Percentiles rank a stretch among this genome's conserved stretches.
Evolutionary conservation across 768 basidiomycete species (phyloP).

Genomic region (Galerina sulciceps): DNA sequence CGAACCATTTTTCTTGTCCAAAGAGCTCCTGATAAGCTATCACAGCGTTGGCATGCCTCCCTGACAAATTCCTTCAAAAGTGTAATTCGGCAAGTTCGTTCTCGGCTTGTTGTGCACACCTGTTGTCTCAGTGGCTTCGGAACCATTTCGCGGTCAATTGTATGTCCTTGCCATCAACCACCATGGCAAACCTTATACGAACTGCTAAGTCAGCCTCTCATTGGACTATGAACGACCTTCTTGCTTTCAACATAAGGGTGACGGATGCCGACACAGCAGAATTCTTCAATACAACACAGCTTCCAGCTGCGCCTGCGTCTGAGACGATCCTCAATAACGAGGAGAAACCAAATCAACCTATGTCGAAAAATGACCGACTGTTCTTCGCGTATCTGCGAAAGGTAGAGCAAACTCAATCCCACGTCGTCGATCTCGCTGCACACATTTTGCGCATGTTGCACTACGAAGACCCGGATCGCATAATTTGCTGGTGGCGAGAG

Average conservation of each 20-base stretch:
- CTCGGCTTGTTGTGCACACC: too few relatives aligned
- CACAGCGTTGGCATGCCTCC: too few relatives aligned
- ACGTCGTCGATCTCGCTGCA: conserved; percentile 15
- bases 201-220: conserved; percentile 1
- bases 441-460: conserved; percentile 12
- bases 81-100: too few relatives aligned
- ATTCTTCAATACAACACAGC: conserved; percentile 9
- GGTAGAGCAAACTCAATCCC: conserved; percentile 6
- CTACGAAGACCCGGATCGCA: conserved; percentile 17
- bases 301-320: conserved; percentile 5
- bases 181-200: conserved; percentile 5
- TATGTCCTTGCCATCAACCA: too few relatives aligned
- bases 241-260: conserved; percentile 12
- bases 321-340: conserved; percentile 13
- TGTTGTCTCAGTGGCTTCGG: too few relatives aligned
- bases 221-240: conserved; percentile 15
- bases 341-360: conserved; percentile 2
- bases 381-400: conserved; percentile 15
- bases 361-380: conserved; percentile 11
- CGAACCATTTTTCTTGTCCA: too few relatives aligned
- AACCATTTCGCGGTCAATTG: too few relatives aligned
- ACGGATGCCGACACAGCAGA: neutral
- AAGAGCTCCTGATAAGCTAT: too few relatives aligned
- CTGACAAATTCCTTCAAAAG: too few relatives aligned
- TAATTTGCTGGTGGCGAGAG: conserved; percentile 12